Evolutionary conservation across 2,329 filamentous ascomycete species (phyloP).

Genomic region (Sodiomyces alkalinus): DNA sequence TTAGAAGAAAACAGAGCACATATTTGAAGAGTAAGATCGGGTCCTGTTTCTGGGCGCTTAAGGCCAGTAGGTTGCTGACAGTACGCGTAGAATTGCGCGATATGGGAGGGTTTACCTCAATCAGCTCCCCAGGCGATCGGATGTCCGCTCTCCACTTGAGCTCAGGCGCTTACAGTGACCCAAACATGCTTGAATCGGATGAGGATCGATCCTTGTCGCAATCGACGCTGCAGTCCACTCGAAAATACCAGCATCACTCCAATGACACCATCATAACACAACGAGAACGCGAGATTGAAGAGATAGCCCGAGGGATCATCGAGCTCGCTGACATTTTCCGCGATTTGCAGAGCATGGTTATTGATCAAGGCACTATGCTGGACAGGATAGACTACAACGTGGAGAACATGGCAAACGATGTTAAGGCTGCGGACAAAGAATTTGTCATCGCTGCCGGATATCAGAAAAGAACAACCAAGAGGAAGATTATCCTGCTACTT

Average conservation of each 20-base stretch:
- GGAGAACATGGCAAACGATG: conserved; percentile 83
- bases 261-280: conserved; percentile 80
- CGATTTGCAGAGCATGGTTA: conserved; percentile 89
- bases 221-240: conserved; percentile 68
- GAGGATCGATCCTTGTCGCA: conserved; percentile 87
- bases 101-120: conserved; percentile 43
- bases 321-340: conserved; percentile 94
- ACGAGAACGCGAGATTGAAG: conserved; percentile 90
- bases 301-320: conserved; percentile 96
- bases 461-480: conserved; percentile 74
- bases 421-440: conserved; percentile 87
- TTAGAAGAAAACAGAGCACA: conserved; percentile 92
- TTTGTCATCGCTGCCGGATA: conserved; percentile 78
- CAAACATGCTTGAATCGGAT: conserved; percentile 83
- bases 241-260: conserved; percentile 49
- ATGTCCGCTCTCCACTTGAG: conserved; percentile 29
- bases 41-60: not conserved
- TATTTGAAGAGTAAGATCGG: conserved; percentile 73
- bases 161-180: conserved; percentile 53
- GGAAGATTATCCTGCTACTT: conserved; percentile 85
- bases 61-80: conserved; percentile 8
- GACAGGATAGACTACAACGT: conserved; percentile 98
- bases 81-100: conserved; percentile 52
- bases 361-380: conserved; percentile 79
- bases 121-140: conserved; percentile 35